These are phyloP conservation scores for Phyllostachys edulis DNA, from an alignment of 176 grass and related monocot genomes.

Conservation along the genomic window DNA sequence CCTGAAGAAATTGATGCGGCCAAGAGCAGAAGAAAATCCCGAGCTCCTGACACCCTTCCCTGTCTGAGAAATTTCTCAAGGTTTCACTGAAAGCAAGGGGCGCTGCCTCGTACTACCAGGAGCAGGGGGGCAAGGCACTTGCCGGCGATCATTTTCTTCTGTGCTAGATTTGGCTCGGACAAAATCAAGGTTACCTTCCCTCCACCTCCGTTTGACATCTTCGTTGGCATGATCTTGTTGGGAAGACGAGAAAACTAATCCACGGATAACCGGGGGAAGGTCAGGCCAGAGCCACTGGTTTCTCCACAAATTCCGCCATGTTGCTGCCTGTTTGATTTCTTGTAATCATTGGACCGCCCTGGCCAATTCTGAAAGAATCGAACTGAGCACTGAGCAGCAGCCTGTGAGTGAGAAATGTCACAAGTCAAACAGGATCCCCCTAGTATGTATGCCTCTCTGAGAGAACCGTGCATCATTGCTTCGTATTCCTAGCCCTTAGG, in stretches of 20 bases:
- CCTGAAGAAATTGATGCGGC: neutral
- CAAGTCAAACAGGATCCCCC: neutral
- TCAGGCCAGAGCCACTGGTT: neutral
- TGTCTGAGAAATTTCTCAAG: neutral
- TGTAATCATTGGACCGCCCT: neutral
- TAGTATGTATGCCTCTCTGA: neutral
- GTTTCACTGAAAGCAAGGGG: neutral
- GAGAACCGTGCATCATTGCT: neutral
- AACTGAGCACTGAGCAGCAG: neutral
- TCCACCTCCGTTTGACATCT: neutral
- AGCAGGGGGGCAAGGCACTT: neutral
- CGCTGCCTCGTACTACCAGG: too few species aligned
- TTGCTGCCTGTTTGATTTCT: neutral
- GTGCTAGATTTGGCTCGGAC: neutral
- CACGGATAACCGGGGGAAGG: neutral
- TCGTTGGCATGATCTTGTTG: neutral
- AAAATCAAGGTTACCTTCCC: neutral
- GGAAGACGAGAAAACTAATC: neutral
- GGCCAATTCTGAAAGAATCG: neutral
- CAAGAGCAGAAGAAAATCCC: neutral
- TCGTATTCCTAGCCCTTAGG: neutral
- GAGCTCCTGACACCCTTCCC: neutral
- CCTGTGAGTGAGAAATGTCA: neutral
- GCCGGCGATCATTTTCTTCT: neutral
- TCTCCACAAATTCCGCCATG: constrained; percentile 3